Conservation (phyloP, 208 protist species). For the Endotrypanum monterogeii region DNA sequence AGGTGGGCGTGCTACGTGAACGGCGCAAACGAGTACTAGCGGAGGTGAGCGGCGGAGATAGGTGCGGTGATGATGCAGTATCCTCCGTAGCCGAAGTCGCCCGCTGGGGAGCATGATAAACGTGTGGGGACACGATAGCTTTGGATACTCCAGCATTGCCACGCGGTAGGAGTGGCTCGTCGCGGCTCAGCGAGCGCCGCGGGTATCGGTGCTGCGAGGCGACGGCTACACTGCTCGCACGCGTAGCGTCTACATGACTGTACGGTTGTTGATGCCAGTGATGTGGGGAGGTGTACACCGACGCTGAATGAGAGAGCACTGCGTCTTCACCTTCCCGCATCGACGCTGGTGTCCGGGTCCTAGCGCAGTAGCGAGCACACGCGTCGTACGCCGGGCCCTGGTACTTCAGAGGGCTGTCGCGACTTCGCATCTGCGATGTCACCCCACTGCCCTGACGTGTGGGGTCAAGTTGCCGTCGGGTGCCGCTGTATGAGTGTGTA, state of each 20-base stretch:
- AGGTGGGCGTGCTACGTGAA: not conserved
- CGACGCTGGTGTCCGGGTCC: conserved; percentile 11
- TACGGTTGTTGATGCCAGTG: not conserved
- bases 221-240: not conserved
- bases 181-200: conserved; percentile 21
- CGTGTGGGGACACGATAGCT: not conserved
- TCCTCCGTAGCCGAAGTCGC: conserved; percentile 5
- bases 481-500: conserved; percentile 12
- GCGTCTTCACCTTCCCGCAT: conserved; percentile 4
- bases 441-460: not conserved
- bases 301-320: not conserved
- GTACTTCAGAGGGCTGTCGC: conserved; percentile 44
- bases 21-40: not conserved
- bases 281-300: not conserved
- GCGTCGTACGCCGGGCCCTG: conserved; percentile 36
- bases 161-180: conserved; percentile 12
- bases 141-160: not conserved
- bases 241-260: not conserved
- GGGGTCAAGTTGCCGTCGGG: not conserved
- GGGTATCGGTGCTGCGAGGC: conserved; percentile 5
- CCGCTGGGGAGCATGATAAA: conserved; percentile 15
- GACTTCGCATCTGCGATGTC: not conserved
- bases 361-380: conserved; percentile 35
- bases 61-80: conserved; percentile 1
- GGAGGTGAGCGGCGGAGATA: not conserved